Conservation (phyloP, 805 yeast species). For the Jamesozyma spencerorum region DNA sequence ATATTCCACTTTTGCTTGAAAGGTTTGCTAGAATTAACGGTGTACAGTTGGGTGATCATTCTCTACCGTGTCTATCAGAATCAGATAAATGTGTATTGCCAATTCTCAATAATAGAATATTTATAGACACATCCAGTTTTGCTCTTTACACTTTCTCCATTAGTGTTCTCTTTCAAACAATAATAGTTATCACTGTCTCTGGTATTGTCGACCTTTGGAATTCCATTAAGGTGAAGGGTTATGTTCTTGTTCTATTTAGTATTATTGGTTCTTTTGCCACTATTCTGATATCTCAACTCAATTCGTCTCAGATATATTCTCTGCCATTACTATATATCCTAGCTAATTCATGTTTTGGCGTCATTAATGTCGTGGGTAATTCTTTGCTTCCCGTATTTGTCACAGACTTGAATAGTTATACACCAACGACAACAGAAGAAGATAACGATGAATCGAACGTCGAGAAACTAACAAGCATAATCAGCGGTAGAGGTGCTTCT, state of each 20-base stretch:
- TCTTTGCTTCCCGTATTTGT: conserved; percentile 60
- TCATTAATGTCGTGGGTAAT: conserved; percentile 72
- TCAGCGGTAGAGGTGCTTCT: conserved; percentile 65
- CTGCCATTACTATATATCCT: conserved; percentile 45
- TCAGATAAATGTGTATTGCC: conserved; percentile 38
- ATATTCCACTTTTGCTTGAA: conserved; percentile 62
- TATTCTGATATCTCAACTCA: conserved; percentile 33
- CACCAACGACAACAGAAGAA: background rate
- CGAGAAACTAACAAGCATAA: conserved; percentile 39
- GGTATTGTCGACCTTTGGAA: conserved; percentile 58
- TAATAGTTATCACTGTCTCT: conserved; percentile 60
- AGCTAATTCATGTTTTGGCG: conserved; percentile 66
- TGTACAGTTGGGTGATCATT: conserved; percentile 49
- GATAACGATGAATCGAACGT: conserved; percentile 3
- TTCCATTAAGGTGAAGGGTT: conserved; percentile 41
- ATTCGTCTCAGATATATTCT: conserved; percentile 23
- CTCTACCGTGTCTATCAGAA: conserved; percentile 40
- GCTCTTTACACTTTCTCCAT: conserved; percentile 66
- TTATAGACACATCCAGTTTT: conserved; percentile 63
- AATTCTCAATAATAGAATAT: conserved; percentile 35
- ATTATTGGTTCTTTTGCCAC: conserved; percentile 49
- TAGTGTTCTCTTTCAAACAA: conserved; percentile 63
- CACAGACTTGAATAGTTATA: conserved; percentile 29
- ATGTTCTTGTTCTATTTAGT: conserved; percentile 48
- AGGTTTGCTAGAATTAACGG: conserved; percentile 68